Percentiles rank a stretch among this genome's conserved stretches.
phyloP scores from a whole-genome alignment of 768 basidiomycete species.

The Leccinum sublutescens region DNA sequence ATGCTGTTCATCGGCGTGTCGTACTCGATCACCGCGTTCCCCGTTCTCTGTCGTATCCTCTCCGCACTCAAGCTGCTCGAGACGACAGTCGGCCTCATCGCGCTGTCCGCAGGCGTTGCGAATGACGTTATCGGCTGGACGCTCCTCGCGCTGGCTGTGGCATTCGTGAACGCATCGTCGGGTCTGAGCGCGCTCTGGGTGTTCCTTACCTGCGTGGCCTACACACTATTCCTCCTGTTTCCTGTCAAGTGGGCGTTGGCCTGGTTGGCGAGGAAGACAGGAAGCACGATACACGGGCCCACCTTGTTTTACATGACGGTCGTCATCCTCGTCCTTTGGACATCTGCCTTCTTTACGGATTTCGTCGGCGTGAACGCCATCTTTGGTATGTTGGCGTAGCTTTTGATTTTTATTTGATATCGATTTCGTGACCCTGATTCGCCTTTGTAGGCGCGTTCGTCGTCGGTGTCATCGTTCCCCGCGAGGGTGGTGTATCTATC shows the following conservation, averaged over 20 bases:
- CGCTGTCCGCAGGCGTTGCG: conserved; percentile 89
- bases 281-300: conserved; percentile 79
- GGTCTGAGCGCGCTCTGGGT: conserved; percentile 86
- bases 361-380: conserved; percentile 93
- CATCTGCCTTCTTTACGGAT: conserved; percentile 90
- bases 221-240: conserved; percentile 74
- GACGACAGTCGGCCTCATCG: conserved; percentile 90
- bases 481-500: conserved; percentile 83
- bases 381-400: conserved; percentile 53
- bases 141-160: conserved; percentile 85
- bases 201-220: conserved; percentile 76
- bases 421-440: neutral
- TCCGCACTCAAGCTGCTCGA: conserved; percentile 88
- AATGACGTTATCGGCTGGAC: conserved; percentile 90
- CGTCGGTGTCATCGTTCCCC: conserved; percentile 78
- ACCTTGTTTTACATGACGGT: conserved; percentile 87
- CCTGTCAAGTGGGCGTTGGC: conserved; percentile 57
- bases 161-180: conserved; percentile 83
- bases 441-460: conserved; percentile 67
- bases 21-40: conserved; percentile 82
- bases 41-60: conserved; percentile 45
- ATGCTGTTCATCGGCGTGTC: conserved; percentile 94
- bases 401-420: neutral
- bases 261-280: conserved; percentile 76
- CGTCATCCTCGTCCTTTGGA: conserved; percentile 78